Evolutionary conservation across 2,329 filamentous ascomycete genomes (phyloP), one percentile per base, ranked within the genome.

Genomic region (Fusarium lyarnte): DNA sequence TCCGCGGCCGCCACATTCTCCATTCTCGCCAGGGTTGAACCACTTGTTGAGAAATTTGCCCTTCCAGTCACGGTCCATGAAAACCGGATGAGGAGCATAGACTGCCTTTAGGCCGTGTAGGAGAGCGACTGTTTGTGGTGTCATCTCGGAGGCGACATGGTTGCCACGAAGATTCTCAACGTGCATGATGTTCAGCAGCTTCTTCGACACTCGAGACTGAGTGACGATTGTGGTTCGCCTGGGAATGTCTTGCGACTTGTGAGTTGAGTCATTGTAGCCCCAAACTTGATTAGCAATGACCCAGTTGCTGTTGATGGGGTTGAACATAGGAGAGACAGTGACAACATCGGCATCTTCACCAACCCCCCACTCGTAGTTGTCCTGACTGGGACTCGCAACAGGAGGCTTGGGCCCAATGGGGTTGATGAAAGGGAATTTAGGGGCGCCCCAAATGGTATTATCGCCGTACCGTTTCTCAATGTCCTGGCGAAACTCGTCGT

Each of bases 71-170:
- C 92, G 89, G 80, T 95, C 93, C 77, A 94, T 93, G 80, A 91
- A 95, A 51, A 95, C 89, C 3, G 93, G 93, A 80, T 95, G 93
- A 16, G 93, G 93, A 16, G 90, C 92, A 77, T 91, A 93, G 8
- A 94, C 91, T 8, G 92, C 90, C 82, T 95, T 95, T 53, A 95
- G 85, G 10, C 93, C 93, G 78, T 96, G 92, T 70, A 94, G 88
- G 23, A 95, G 85, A 0, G 92, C 90, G 31, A 92, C 88, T 0
- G 92, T 92, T 61, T 92, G 90, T 2, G 92, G 90, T 67, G 91
- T 92, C 92, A 95, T 94, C 79, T 95, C 93, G 0, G 92, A 93
- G 64, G 91, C 92, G 76, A 95, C 90, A 78, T 94, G 92, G 76
- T 92, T 92, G 70, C 92, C 91, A 19, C 88, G 86, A 70, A 92